Evolutionary conservation across 2,329 filamentous ascomycete genomes (phyloP).

Genomic region (Colletotrichum higginsianum): DNA sequence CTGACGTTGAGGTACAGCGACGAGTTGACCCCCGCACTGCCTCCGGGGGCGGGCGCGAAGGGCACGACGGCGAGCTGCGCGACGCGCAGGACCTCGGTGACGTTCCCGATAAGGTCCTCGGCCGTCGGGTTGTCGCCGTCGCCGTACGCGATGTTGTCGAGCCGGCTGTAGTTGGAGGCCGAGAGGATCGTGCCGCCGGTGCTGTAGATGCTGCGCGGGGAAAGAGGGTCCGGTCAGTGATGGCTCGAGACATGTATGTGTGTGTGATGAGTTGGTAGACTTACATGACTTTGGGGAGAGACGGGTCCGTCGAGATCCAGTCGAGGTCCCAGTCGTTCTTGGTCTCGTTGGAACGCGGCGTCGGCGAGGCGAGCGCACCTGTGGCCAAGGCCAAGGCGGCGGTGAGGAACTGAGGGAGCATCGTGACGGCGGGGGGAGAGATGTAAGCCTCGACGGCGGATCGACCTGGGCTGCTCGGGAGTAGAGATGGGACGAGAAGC

Average conservation of each 20-base stretch:
- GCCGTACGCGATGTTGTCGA: conserved; percentile 53
- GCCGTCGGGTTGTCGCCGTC: conserved; percentile 46
- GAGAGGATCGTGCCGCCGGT: conserved; percentile 52
- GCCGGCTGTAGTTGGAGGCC: conserved; percentile 51
- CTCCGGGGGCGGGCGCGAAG: conserved; percentile 46
- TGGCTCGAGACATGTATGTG: not conserved
- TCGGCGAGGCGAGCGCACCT: not conserved
- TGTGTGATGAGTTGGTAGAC: conserved; percentile 9
- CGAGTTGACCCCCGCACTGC: conserved; percentile 51
- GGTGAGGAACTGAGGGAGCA: not conserved
- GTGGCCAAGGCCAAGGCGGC: not conserved
- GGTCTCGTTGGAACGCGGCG: not conserved
- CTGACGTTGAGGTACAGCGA: conserved; percentile 52
- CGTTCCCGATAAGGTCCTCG: conserved; percentile 49
- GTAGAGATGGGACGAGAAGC: not conserved
- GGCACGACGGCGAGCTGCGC: conserved; percentile 50
- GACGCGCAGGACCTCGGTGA: conserved; percentile 50
- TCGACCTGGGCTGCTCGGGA: not conserved
- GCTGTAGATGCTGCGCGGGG: conserved; percentile 44
- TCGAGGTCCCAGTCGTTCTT: conserved; percentile 37
- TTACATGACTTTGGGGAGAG: conserved; percentile 49
- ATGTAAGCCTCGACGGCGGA: not conserved
- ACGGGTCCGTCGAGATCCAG: conserved; percentile 47
- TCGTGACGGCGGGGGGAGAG: not conserved
- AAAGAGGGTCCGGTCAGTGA: not conserved